Conservation (phyloP, 768 basidiomycete species). For the Termitomyces sp. region DNA sequence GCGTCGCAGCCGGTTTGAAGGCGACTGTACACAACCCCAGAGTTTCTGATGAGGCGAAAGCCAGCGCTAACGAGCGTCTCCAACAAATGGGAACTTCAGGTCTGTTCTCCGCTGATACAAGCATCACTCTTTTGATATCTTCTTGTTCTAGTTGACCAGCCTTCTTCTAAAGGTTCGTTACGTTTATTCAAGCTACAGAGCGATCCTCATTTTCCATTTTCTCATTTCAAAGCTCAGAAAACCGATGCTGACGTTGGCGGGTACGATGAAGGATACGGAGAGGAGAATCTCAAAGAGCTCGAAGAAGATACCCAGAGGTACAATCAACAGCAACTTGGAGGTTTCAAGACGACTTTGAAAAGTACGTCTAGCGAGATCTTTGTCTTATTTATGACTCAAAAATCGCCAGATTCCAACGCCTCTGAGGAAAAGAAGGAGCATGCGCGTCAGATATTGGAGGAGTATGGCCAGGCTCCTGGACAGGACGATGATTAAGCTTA, state of each 20-base stretch:
- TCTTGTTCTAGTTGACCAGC: not conserved
- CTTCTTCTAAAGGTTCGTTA: not conserved
- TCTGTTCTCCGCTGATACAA: not conserved
- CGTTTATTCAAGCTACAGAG: too few relatives aligned
- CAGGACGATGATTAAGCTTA: too few relatives aligned
- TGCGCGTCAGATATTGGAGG: not conserved
- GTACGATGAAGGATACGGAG: not conserved
- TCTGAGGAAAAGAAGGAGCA: not conserved
- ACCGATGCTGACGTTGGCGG: not conserved
- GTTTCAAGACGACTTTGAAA: not conserved
- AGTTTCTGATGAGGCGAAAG: not conserved
- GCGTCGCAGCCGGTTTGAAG: not conserved
- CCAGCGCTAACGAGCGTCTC: not conserved
- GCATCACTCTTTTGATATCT: not conserved
- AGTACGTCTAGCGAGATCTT: not conserved
- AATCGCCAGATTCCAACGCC: not conserved
- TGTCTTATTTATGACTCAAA: not conserved
- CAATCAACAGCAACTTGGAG: not conserved
- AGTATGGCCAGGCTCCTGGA: not conserved
- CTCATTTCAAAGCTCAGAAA: not conserved
- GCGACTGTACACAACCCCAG: not conserved
- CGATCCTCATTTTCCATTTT: too few relatives aligned
- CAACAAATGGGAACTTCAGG: not conserved
- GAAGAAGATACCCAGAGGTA: not conserved
- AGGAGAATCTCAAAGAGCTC: not conserved